Evolutionary conservation across 208 protist genomes (phyloP).

Genomic region (Endotrypanum monterogeii): DNA sequence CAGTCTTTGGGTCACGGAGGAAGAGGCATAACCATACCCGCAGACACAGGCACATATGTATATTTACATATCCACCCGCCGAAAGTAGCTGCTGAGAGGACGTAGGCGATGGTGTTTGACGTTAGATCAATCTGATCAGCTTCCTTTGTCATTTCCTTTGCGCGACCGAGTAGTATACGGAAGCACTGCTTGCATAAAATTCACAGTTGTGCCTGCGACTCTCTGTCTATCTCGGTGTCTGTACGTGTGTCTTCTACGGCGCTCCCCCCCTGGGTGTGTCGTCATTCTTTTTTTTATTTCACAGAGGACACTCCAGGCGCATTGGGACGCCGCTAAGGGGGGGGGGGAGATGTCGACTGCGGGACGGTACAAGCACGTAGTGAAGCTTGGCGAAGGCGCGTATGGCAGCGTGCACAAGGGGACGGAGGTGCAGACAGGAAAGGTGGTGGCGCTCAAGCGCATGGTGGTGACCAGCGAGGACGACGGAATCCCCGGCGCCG

Average conservation of each 20-base stretch:
- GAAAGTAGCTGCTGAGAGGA: background rate
- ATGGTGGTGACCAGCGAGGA: conserved; percentile 87
- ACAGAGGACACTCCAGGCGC: too few species aligned
- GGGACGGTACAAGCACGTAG: conserved; percentile 89
- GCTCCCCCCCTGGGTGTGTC: background rate
- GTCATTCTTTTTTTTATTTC: background rate
- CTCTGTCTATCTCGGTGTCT: too few species aligned
- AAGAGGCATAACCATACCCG: too few species aligned
- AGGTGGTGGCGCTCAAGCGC: conserved; percentile 90
- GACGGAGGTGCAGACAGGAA: conserved; percentile 70
- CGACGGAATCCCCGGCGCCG: conserved; percentile 89
- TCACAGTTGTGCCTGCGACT: background rate
- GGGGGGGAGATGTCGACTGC: conserved; percentile 67
- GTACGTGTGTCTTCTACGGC: too few species aligned
- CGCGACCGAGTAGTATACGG: background rate
- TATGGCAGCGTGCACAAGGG: conserved; percentile 99
- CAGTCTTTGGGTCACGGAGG: background rate
- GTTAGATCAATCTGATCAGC: background rate
- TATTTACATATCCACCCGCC: too few species aligned
- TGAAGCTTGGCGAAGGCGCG: conserved; percentile 97
- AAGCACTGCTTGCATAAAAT: background rate
- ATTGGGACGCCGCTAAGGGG: background rate
- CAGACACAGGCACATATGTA: background rate
- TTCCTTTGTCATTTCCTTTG: background rate
- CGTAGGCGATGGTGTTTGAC: background rate